These are phyloP conservation scores for Xylaria hypoxylon DNA, from an alignment of 2,329 filamentous ascomycete species.

Conservation along the genomic window DNA sequence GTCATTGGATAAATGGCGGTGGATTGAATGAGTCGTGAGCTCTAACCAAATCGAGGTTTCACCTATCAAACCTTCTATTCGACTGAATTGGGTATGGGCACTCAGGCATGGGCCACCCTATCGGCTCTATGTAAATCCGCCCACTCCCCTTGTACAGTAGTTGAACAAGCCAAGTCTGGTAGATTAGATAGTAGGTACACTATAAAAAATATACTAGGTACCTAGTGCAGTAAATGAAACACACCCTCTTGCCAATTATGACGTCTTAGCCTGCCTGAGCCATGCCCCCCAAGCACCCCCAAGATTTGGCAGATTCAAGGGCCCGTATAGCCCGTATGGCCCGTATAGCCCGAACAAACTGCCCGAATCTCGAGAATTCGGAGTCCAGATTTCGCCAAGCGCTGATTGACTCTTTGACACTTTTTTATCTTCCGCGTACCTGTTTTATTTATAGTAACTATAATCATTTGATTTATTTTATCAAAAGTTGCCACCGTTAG, in stretches of 20 bases:
- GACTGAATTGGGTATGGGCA: too few species aligned
- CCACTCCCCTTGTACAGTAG: too few species aligned
- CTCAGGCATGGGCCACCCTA: too few species aligned
- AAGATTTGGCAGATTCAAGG: constrained; percentile 4
- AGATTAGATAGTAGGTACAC: too few species aligned
- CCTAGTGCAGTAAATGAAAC: background rate
- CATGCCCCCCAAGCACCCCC: background rate
- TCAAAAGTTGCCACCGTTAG: constrained; percentile 17
- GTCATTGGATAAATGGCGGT: constrained; percentile 5
- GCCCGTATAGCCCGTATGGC: too few species aligned
- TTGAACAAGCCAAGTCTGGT: too few species aligned
- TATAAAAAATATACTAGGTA: background rate
- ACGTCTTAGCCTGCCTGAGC: constrained; percentile 23
- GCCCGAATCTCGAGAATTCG: background rate
- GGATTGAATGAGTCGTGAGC: too few species aligned
- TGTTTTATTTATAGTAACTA: constrained; percentile 6
- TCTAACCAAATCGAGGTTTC: too few species aligned
- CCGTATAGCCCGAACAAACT: too few species aligned
- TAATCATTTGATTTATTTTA: background rate
- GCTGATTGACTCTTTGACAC: background rate
- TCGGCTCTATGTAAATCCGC: constrained; percentile 23
- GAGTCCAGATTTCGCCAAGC: constrained; percentile 11
- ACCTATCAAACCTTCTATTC: too few species aligned
- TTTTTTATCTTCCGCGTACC: too few species aligned
- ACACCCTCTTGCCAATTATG: background rate